Conservation (phyloP, 2,329 filamentous ascomycete genomes). For the Aureobasidium zeae region DNA sequence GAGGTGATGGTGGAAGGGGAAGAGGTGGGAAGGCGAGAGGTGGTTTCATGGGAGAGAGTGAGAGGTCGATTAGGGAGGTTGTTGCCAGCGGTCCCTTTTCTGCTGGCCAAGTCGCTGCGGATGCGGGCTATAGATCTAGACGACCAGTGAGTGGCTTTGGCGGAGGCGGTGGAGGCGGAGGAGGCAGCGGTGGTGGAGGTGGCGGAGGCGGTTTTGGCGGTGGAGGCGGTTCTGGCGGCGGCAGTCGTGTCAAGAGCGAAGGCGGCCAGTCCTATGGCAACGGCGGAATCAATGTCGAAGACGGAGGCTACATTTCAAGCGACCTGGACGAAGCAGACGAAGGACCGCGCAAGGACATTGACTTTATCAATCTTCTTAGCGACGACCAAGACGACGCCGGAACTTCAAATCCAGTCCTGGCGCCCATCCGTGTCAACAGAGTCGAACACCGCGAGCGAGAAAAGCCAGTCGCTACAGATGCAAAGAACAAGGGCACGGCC, state of each 20-base stretch:
- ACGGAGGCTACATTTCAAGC: constrained; percentile 38
- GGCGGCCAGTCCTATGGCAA: constrained; percentile 17
- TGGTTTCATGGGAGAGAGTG: constrained; percentile 34
- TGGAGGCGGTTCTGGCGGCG: constrained; percentile 15
- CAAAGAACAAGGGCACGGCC: constrained; percentile 21
- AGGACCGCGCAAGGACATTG: constrained; percentile 45
- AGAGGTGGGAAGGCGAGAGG: constrained; percentile 30
- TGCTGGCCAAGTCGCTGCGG: constrained; percentile 23
- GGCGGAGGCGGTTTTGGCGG: constrained; percentile 3
- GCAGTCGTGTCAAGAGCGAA: constrained; percentile 29
- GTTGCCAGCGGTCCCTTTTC: constrained; percentile 37
- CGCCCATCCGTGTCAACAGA: constrained; percentile 47
- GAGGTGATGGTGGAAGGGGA: constrained; percentile 24
- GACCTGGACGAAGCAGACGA: constrained; percentile 44
- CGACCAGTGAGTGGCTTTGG: constrained; percentile 4
- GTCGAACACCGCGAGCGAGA: constrained; percentile 47
- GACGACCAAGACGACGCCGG: constrained; percentile 38
- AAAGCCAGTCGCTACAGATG: constrained; percentile 40
- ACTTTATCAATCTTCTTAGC: constrained; percentile 47
- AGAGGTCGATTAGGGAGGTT: constrained; percentile 20
- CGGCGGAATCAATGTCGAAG: constrained; percentile 23
- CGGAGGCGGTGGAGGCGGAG: constrained; percentile 19
- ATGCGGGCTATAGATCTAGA: constrained; percentile 15
- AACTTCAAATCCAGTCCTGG: constrained; percentile 20
- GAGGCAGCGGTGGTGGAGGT: constrained; percentile 18